Conservation (phyloP, 1,284 basidiomycete genomes). For the Xanthoconium separans region DNA sequence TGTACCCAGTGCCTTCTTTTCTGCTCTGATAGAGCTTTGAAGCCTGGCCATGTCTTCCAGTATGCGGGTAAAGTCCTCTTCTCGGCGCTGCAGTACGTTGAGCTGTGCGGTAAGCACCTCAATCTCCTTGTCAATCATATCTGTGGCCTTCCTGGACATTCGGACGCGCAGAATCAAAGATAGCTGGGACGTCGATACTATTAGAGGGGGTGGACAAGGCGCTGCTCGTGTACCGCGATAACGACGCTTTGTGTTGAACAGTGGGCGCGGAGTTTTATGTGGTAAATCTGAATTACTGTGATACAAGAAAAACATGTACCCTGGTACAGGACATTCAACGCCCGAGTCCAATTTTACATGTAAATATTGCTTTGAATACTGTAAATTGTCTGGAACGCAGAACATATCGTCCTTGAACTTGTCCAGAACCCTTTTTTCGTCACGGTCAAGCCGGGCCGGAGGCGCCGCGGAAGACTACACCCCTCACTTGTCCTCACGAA, state of each 20-base stretch:
- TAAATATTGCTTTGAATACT: no score
- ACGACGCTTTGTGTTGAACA: neutral
- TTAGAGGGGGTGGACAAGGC: neutral
- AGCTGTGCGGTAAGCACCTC: conserved; percentile 39
- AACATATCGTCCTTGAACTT: no score
- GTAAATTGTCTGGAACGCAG: no score
- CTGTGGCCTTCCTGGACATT: conserved; percentile 23
- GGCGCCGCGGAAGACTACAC: no score
- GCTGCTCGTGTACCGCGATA: neutral
- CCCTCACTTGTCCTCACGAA: no score
- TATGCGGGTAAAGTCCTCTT: conserved; percentile 39
- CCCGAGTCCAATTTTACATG: no score
- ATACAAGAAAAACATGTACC: no score
- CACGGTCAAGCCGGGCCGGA: no score
- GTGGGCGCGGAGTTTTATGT: conserved; percentile 7
- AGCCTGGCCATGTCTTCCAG: conserved; percentile 40
- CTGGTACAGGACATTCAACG: no score
- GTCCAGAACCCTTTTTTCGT: no score
- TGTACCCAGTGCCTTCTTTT: conserved; percentile 32
- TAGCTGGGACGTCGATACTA: neutral
- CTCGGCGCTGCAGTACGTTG: conserved; percentile 34
- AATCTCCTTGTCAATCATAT: conserved; percentile 36
- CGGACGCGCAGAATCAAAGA: neutral
- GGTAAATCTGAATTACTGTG: no score
- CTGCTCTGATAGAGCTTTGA: conserved; percentile 34